These are phyloP conservation scores for Centrapalus pauciflorus DNA, from an alignment of 129 eudicot genomes.

Conservation along the genomic window DNA sequence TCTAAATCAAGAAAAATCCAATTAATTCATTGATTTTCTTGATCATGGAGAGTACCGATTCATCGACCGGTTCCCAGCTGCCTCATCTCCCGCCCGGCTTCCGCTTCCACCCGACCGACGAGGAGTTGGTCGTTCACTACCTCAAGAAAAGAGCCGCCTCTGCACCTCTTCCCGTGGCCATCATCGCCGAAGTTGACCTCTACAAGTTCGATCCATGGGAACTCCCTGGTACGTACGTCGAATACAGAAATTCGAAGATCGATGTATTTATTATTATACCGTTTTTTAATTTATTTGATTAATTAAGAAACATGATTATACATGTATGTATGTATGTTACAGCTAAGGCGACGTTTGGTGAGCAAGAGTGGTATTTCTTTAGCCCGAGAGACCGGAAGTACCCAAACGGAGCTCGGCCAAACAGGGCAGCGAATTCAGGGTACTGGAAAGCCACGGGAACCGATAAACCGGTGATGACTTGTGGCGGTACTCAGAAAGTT, in stretches of 20 bases:
- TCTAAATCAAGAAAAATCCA: background rate
- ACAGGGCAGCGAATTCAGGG: constrained; percentile 88
- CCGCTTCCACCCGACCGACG: constrained; percentile 90
- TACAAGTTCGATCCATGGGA: constrained; percentile 96
- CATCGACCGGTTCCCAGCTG: constrained; percentile 63
- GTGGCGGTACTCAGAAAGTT: constrained; percentile 73
- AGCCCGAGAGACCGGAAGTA: constrained; percentile 88
- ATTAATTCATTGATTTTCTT: background rate
- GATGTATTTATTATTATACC: background rate
- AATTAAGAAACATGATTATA: too few species aligned
- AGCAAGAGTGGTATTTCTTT: constrained; percentile 91
- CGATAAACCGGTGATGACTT: constrained; percentile 73
- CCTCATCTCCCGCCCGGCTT: constrained; percentile 93
- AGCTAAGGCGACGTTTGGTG: constrained; percentile 89
- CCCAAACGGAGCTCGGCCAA: constrained; percentile 90
- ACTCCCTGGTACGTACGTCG: constrained; percentile 81
- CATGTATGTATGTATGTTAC: constrained; percentile 17
- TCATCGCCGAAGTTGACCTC: constrained; percentile 85
- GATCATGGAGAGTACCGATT: constrained; percentile 74
- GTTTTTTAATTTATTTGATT: background rate
- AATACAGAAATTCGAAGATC: too few species aligned
- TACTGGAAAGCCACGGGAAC: constrained; percentile 96
- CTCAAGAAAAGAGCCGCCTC: constrained; percentile 62
- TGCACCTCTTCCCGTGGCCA: constrained; percentile 67
- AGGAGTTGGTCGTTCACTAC: constrained; percentile 85